Base-by-base conservation (phyloP, 176 grass and related monocot genomes). In the Musa beccarii region DNA sequence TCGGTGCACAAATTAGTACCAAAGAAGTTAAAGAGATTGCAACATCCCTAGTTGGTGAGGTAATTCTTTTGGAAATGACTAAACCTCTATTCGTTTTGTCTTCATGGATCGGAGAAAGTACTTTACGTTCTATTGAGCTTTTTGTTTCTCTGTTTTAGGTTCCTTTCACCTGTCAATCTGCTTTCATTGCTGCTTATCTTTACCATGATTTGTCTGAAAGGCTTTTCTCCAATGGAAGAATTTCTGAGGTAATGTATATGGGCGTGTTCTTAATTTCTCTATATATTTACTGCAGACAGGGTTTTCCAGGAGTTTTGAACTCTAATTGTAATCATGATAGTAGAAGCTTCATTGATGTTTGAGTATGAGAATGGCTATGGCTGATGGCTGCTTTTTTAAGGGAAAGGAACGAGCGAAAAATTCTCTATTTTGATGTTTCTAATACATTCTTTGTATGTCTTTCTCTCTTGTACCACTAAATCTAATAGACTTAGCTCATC, bases 121-220 rank as follows among this genome's bases (percentile, higher is more conserved):
- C 21, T 70, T 74, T 8, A 2, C 49, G 20, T 70, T 49, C 50
- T 26, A 69, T 73, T 72, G 68, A 82, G 75, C 19, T 49, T 91
- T 59, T 22, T 88, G 56, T 67, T 72, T 69, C 68, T 82, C 76
- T 43, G 34, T 63, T 89, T 63, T 77, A 98, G 94, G 79, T 77
- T 80, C 63, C 80, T 66, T 76, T 66, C 15, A 61, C 52, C 82
- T 79, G 76, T 59, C 85, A 83, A 9, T 88, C 92, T 22, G 69
- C 24, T 16, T 98, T 87, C 82, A 11, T 91, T 76, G 94, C 86
- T 89, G 64, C 88, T 9, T 84, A 69, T 81, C 62, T 93, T 20
- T 98, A 98, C 79, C 89, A 91, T 66, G 90, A 91, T 87, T 87
- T 93, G 68, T 87, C 94, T 54, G 84, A 93, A 83, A 90, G 84